Percentiles rank a stretch among this genome's conserved stretches.
These are phyloP conservation scores for Crucibulum laeve DNA, from an alignment of 768 basidiomycete species.

Conservation along the genomic window DNA sequence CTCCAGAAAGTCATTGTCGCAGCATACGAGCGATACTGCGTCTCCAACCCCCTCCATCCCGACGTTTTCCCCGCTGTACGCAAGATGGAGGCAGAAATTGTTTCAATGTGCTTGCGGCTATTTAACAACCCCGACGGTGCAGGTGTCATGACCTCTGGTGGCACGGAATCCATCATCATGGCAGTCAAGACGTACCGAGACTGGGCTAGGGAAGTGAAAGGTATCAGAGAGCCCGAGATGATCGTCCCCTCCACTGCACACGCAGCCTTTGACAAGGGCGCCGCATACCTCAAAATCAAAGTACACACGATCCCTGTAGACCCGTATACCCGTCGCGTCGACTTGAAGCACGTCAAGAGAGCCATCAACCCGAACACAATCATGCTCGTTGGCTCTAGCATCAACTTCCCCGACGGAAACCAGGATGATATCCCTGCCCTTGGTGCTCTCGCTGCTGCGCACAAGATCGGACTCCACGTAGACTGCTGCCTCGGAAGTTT, in stretches of 20 bases:
- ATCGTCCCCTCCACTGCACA: constrained; percentile 83
- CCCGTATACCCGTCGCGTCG: constrained; percentile 67
- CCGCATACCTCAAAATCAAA: constrained; percentile 85
- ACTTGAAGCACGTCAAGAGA: constrained; percentile 70
- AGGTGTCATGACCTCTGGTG: constrained; percentile 91
- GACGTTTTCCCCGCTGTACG: constrained; percentile 89
- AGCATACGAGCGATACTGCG: constrained; percentile 77
- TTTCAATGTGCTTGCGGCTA: constrained; percentile 80
- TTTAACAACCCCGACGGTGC: constrained; percentile 85
- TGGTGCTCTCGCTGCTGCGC: constrained; percentile 62
- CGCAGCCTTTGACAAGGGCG: constrained; percentile 94
- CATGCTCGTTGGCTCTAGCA: constrained; percentile 82
- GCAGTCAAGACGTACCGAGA: constrained; percentile 92
- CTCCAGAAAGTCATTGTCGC: constrained; percentile 73
- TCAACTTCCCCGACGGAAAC: constrained; percentile 84
- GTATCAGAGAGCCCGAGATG: constrained; percentile 93
- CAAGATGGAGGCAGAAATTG: constrained; percentile 97
- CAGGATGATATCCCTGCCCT: constrained; percentile 85
- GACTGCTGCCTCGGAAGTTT: constrained; percentile 95
- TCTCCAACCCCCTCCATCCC: constrained; percentile 90
- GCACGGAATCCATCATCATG: constrained; percentile 96
- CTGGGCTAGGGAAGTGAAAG: constrained; percentile 83
- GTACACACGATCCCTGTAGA: constrained; percentile 85
- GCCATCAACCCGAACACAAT: constrained; percentile 93
- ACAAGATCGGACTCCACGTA: constrained; percentile 87